These are phyloP conservation scores for Acanthochlamys bracteata DNA, from an alignment of 106 monocot genomes.

Conservation along the genomic window DNA sequence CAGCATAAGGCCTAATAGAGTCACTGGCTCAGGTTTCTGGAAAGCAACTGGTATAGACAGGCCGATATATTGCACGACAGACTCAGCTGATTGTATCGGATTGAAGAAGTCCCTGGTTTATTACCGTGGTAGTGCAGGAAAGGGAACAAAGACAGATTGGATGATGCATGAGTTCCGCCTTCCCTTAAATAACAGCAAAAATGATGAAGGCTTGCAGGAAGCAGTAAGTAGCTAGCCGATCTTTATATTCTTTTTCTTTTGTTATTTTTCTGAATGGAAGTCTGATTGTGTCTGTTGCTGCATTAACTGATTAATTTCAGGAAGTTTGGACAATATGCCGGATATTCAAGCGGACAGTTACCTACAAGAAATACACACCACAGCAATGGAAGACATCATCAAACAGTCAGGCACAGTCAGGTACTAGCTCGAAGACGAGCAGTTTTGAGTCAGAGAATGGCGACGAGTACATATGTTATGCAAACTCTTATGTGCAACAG, in stretches of 20 bases:
- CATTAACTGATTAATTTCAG: slow-evolving; percentile 10
- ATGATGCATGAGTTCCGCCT: slow-evolving; percentile 98
- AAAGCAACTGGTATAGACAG: slow-evolving; percentile 86
- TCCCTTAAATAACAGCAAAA: slow-evolving; percentile 19
- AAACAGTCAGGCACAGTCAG: slow-evolving; percentile 7
- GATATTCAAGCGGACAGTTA: slow-evolving; percentile 57
- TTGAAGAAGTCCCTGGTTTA: slow-evolving; percentile 93
- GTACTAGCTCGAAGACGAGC: slow-evolving; percentile 36
- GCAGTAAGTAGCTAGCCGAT: slow-evolving; percentile 18
- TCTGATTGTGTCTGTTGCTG: not conserved
- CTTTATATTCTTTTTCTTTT: not conserved
- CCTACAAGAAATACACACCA: slow-evolving; percentile 19
- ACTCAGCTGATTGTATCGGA: slow-evolving; percentile 45
- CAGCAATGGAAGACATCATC: slow-evolving; percentile 15
- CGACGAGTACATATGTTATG: slow-evolving; percentile 19
- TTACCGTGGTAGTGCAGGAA: slow-evolving; percentile 74
- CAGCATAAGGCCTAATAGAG: slow-evolving; percentile 79
- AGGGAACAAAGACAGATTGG: slow-evolving; percentile 87
- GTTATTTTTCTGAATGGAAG: not conserved
- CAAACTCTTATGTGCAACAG: not conserved
- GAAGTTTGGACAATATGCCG: slow-evolving; percentile 79
- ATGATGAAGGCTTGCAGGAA: slow-evolving; percentile 28
- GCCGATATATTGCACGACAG: slow-evolving; percentile 34
- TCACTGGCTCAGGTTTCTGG: slow-evolving; percentile 84
- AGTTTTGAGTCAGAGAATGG: slow-evolving; percentile 48